Percentiles rank a stretch among this genome's conserved stretches.
Conservation (phyloP, 495 filamentous ascomycete species). For the Amniculicola lignicola region DNA sequence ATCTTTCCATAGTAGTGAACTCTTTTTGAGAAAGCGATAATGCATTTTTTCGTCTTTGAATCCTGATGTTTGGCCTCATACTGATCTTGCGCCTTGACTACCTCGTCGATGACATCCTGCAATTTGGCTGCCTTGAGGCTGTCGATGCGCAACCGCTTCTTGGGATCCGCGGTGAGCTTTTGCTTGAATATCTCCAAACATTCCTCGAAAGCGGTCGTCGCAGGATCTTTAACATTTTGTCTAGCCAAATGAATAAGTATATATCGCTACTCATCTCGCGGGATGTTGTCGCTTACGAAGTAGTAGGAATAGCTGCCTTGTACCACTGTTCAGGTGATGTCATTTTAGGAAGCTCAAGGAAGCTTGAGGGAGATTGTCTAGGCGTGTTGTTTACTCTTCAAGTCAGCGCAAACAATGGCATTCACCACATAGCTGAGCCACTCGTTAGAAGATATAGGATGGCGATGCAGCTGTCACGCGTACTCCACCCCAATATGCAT, state of each 20-base stretch:
- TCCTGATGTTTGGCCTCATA: neutral
- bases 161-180: neutral
- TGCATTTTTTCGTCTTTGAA: neutral
- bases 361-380: too few relatives aligned
- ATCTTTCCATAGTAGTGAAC: slow-evolving; percentile 9
- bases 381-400: too few relatives aligned
- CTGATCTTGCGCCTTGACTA: slow-evolving; percentile 1
- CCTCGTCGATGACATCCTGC: slow-evolving; percentile 8
- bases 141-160: neutral
- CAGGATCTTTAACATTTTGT: neutral
- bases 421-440: too few relatives aligned
- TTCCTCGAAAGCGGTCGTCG: neutral
- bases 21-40: slow-evolving; percentile 5
- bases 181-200: slow-evolving; percentile 5
- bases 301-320: too few relatives aligned
- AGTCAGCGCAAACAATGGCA: too few relatives aligned
- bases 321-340: too few relatives aligned
- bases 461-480: too few relatives aligned
- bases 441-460: too few relatives aligned
- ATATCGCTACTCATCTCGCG: too few relatives aligned
- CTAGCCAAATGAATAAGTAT: neutral
- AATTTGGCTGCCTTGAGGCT: slow-evolving; percentile 5
- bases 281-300: neutral
- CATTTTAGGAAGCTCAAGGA: too few relatives aligned
- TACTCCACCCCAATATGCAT: too few relatives aligned